Base-by-base conservation (phyloP, 108 stramenopile species). In the Cyclotella atomus region DNA sequence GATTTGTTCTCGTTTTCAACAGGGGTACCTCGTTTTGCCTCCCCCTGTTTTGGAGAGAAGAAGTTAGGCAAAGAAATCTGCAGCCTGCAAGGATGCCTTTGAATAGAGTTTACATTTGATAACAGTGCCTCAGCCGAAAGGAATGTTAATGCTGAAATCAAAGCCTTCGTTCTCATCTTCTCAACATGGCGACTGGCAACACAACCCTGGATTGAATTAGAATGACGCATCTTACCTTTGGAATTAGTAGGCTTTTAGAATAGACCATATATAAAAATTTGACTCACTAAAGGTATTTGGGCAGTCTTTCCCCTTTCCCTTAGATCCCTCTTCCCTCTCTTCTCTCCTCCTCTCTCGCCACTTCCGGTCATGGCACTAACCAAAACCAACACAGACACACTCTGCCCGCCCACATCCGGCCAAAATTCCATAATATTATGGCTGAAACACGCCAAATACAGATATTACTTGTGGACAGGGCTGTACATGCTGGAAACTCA, bases 381-480 rank as follows among this genome's bases (percentile, higher is more conserved):
- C 32, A 92, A 90, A 71, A 87, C 86, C 57, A 92, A 92, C 77
- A 89, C 91, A 25, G 91, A 92, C 55, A 53, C 23, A 21, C 77
- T 90, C 41, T 92, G 91, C 53, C 67, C 56, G 12, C 78, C 84
- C 4, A 68, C 70, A 27, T 49, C 30, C 20, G 74, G 70, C 7
- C 33, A 63, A 34, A 75, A 41, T 21, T 67, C 79, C 20, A 62
- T 73, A 27, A 61, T 71, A 17, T 30, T 79, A 8, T 70, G 72
- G 54, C 49, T 85, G 32, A 43, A 73, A 19, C 80, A 75, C 33
- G 70, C 73, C 49, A 73, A 87, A n/a, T 92, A 92, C 55, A 82
- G 89, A 28, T 90, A 88, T 83, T 85, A 92, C 66, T 73, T 92
- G 25, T 92, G 91, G 91, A 88, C 91, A 3, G 91, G 91, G 0